A percentile compares a stretch with the other conserved stretches of the same genome.
phyloP scores from a whole-genome alignment of 2,329 filamentous ascomycete genomes.

The Mycosphaerelloides madeirae region DNA sequence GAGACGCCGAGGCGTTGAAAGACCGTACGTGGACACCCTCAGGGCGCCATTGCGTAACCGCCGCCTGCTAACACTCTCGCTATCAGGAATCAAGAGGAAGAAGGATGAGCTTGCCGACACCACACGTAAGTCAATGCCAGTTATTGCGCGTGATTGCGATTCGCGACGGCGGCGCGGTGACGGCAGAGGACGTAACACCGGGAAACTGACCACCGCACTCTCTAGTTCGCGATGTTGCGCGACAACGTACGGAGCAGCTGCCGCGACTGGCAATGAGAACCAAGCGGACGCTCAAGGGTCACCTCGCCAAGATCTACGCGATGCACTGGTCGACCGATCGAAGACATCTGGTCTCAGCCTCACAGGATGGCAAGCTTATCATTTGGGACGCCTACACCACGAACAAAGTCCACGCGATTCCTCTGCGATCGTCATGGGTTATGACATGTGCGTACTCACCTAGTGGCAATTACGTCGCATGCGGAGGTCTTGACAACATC shows the following conservation, averaged over 20 bases:
- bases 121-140: constrained; percentile 65
- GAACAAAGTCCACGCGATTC: constrained; percentile 98
- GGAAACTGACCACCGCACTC: constrained; percentile 14
- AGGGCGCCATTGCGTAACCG: no score
- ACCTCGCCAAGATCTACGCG: constrained; percentile 98
- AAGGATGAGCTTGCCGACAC: constrained; percentile 99
- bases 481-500: constrained; percentile 97
- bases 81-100: constrained; percentile 66
- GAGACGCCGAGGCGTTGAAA: constrained; percentile 92
- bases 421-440: constrained; percentile 95
- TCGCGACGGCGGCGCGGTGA: constrained; percentile 22
- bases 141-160: not conserved
- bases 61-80: no score
- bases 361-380: constrained; percentile 98
- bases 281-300: constrained; percentile 92
- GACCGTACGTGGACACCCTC: constrained; percentile 58
- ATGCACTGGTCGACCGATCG: constrained; percentile 99
- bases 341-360: constrained; percentile 93
- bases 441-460: constrained; percentile 99
- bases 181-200: constrained; percentile 6
- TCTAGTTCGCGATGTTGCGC: constrained; percentile 83
- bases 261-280: constrained; percentile 96
- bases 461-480: constrained; percentile 96
- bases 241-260: constrained; percentile 86
- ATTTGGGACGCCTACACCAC: constrained; percentile 99